Evolutionary conservation across 192 early-diverging fungal species (phyloP).

Genomic region (Coemansia sp.): DNA sequence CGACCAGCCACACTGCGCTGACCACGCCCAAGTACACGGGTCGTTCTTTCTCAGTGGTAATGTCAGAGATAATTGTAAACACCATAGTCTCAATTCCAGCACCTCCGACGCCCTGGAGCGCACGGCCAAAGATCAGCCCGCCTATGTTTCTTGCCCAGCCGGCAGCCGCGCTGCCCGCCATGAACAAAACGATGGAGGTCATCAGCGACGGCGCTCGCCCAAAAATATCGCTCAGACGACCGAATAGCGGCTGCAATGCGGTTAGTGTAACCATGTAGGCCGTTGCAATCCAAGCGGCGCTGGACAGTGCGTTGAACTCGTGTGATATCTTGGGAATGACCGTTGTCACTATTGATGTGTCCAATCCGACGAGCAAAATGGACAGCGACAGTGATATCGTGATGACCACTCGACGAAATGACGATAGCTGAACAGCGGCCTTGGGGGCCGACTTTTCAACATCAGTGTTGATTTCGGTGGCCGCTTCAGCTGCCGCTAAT

Average conservation of each 20-base stretch:
- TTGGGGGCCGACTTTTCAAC: neutral
- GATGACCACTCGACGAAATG: slow-evolving; percentile 7
- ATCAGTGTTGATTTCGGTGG: neutral
- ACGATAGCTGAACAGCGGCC: slow-evolving; percentile 1
- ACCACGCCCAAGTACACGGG: slow-evolving; percentile 72
- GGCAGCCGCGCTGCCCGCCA: slow-evolving; percentile 49
- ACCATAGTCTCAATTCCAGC: slow-evolving; percentile 65
- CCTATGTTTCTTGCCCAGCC: slow-evolving; percentile 43
- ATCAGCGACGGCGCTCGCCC: slow-evolving; percentile 47
- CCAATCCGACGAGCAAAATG: slow-evolving; percentile 71
- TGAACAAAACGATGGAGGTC: slow-evolving; percentile 44
- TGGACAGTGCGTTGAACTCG: slow-evolving; percentile 68
- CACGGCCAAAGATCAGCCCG: slow-evolving; percentile 70
- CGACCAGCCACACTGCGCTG: slow-evolving; percentile 60
- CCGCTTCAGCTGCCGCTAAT: neutral
- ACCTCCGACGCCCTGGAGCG: slow-evolving; percentile 75
- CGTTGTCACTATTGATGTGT: slow-evolving; percentile 85
- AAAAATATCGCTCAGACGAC: slow-evolving; percentile 77
- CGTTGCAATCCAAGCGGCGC: slow-evolving; percentile 82
- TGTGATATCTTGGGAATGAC: slow-evolving; percentile 70
- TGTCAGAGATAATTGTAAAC: slow-evolving; percentile 76
- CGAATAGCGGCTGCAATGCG: slow-evolving; percentile 78
- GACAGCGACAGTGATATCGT: slow-evolving; percentile 52
- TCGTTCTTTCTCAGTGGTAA: slow-evolving; percentile 71
- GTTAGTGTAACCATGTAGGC: slow-evolving; percentile 73